A percentile compares a stretch with the other conserved stretches of the same genome.
phyloP scores from a whole-genome alignment of 2,329 filamentous ascomycete species.

The Cyphellophora attinorum region DNA sequence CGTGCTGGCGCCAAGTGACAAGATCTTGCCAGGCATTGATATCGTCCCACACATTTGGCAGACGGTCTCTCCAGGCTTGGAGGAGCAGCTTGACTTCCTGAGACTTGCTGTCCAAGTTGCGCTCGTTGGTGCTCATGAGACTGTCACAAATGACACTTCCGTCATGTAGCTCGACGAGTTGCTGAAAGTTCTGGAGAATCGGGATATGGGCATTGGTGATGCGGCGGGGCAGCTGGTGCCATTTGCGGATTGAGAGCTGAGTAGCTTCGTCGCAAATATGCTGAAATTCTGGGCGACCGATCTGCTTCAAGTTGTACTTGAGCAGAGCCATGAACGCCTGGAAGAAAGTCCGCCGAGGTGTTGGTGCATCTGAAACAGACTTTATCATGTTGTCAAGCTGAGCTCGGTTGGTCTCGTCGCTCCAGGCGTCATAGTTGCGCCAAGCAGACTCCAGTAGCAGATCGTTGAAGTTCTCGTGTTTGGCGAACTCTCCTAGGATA shows the following conservation, averaged over 20 bases:
- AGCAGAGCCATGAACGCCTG: slow-evolving; percentile 95
- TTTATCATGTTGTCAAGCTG: slow-evolving; percentile 90
- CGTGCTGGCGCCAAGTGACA: slow-evolving; percentile 99
- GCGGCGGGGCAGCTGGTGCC: slow-evolving; percentile 91
- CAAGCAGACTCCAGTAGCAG: slow-evolving; percentile 90
- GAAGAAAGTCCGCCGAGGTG: slow-evolving; percentile 89
- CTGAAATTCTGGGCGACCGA: slow-evolving; percentile 70
- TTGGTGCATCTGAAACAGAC: slow-evolving; percentile 94
- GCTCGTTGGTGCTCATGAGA: slow-evolving; percentile 69
- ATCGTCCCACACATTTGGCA: slow-evolving; percentile 98
- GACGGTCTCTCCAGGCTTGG: slow-evolving; percentile 86
- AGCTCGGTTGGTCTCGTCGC: slow-evolving; percentile 73
- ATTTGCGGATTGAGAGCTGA: slow-evolving; percentile 92
- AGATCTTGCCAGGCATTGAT: slow-evolving; percentile 99
- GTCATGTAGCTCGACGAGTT: slow-evolving; percentile 93
- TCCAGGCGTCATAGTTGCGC: slow-evolving; percentile 94
- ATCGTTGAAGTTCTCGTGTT: slow-evolving; percentile 98
- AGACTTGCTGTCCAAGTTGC: slow-evolving; percentile 86
- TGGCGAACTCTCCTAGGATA: slow-evolving; percentile 91
- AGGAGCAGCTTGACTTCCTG: slow-evolving; percentile 90
- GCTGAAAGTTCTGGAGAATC: slow-evolving; percentile 93
- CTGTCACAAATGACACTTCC: slow-evolving; percentile 94
- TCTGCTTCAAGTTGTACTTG: slow-evolving; percentile 84
- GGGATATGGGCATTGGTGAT: slow-evolving; percentile 94
- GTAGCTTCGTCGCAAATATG: slow-evolving; percentile 93